These are phyloP conservation scores for Aleurites moluccanus DNA, from an alignment of 441 rosid genomes.

Conservation along the genomic window DNA sequence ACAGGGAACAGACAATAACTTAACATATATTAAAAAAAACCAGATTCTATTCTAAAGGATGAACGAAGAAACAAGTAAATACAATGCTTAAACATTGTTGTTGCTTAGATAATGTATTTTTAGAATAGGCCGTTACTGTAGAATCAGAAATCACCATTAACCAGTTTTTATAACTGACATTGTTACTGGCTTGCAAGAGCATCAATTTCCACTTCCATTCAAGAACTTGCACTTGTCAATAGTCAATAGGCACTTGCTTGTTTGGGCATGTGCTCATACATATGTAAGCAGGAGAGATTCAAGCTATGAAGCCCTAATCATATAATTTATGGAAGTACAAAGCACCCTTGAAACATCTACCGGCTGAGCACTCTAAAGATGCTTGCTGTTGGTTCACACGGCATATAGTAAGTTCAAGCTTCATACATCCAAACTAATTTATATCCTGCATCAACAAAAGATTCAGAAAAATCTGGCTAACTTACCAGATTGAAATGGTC, in stretches of 20 bases:
- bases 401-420: neutral
- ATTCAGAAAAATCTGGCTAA: slow-evolving; percentile 3
- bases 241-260: neutral
- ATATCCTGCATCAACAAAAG: neutral
- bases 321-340: neutral
- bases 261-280: neutral
- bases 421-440: slow-evolving; percentile 15
- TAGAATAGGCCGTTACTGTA: too few relatives aligned
- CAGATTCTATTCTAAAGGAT: neutral
- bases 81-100: neutral
- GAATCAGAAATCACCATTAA: neutral
- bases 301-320: neutral
- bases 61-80: neutral
- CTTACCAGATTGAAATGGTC: slow-evolving; percentile 56
- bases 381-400: neutral
- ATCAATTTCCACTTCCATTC: neutral
- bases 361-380: neutral
- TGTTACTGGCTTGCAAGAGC: neutral
- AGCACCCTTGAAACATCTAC: neutral
- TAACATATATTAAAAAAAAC: neutral
- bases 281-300: neutral
- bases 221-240: neutral
- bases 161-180: neutral
- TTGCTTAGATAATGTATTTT: neutral
- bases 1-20: neutral